Conservation (phyloP, 1,139 yeast genomes). For the Debaryomyces sp. region DNA sequence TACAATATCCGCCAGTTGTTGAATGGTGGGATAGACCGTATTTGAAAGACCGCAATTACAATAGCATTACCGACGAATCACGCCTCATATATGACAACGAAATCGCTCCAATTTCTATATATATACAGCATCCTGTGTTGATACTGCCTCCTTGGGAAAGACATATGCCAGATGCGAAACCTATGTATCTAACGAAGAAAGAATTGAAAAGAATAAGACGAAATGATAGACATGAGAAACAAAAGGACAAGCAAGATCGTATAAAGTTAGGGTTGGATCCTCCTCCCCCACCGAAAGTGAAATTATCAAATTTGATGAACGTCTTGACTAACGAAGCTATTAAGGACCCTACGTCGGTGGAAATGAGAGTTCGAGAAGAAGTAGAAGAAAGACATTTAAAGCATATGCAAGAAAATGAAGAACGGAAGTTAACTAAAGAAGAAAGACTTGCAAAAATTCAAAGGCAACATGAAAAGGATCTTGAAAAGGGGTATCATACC, state of each 20-base stretch:
- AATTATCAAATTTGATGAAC: slow-evolving; percentile 78
- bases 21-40: slow-evolving; percentile 86
- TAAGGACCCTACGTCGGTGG: slow-evolving; percentile 87
- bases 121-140: slow-evolving; percentile 83
- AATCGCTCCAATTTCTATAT: slow-evolving; percentile 56
- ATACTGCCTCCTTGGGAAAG: slow-evolving; percentile 59
- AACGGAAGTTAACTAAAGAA: slow-evolving; percentile 63
- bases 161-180: slow-evolving; percentile 41
- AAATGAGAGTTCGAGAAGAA: slow-evolving; percentile 67
- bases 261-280: slow-evolving; percentile 81
- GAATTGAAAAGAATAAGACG: slow-evolving; percentile 78
- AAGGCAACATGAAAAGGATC: slow-evolving; percentile 47
- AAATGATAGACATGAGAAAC: slow-evolving; percentile 63
- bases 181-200: slow-evolving; percentile 68
- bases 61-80: slow-evolving; percentile 20
- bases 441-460: slow-evolving; percentile 54
- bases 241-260: slow-evolving; percentile 75
- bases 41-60: slow-evolving; percentile 33
- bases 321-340: slow-evolving; percentile 88
- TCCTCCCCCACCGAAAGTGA: slow-evolving; percentile 89
- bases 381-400: slow-evolving; percentile 61
- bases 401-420: slow-evolving; percentile 66
- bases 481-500: slow-evolving; percentile 51
- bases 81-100: slow-evolving; percentile 35
- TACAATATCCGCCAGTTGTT: slow-evolving; percentile 54